Conservation (phyloP, 75 land plant species). For the Picea sitchensis region DNA sequence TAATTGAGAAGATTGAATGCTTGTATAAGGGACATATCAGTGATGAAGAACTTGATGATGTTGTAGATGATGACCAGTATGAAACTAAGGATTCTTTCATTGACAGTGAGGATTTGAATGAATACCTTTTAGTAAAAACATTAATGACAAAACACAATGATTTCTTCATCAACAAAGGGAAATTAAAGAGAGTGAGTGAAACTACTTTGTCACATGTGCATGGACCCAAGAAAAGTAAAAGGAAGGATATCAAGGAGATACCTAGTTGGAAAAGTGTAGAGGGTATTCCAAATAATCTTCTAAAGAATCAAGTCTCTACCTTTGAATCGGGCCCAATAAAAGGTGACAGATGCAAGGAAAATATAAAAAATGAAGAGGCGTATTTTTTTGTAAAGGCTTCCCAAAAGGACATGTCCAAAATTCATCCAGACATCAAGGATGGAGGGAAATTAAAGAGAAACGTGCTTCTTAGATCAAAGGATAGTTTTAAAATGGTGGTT, state of each 20-base stretch:
- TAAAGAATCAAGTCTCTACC: slow-evolving; percentile 20
- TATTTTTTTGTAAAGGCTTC: slow-evolving; percentile 16
- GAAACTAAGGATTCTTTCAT: too few relatives aligned
- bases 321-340: not conserved
- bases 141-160: slow-evolving; percentile 55
- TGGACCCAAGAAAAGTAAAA: slow-evolving; percentile 54
- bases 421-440: slow-evolving; percentile 27
- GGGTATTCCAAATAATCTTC: slow-evolving; percentile 22
- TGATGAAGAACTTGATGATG: too few relatives aligned
- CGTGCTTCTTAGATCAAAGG: slow-evolving; percentile 17
- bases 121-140: slow-evolving; percentile 90
- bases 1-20: too few relatives aligned
- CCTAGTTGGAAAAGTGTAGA: slow-evolving; percentile 16
- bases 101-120: slow-evolving; percentile 35
- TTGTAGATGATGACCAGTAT: too few relatives aligned
- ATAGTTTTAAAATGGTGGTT: slow-evolving; percentile 11
- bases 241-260: slow-evolving; percentile 39
- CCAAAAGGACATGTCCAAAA: slow-evolving; percentile 21
- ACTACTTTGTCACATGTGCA: slow-evolving; percentile 17
- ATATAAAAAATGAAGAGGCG: slow-evolving; percentile 9
- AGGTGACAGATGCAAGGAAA: slow-evolving; percentile 21
- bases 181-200: slow-evolving; percentile 62
- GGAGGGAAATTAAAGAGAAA: slow-evolving; percentile 20
- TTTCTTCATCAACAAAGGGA: slow-evolving; percentile 83
- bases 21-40: too few relatives aligned